Percentiles rank a stretch among this genome's conserved stretches.
These are phyloP conservation scores for Pythium brassicae DNA, from an alignment of 352 stramenopile genomes.

Conservation along the genomic window DNA sequence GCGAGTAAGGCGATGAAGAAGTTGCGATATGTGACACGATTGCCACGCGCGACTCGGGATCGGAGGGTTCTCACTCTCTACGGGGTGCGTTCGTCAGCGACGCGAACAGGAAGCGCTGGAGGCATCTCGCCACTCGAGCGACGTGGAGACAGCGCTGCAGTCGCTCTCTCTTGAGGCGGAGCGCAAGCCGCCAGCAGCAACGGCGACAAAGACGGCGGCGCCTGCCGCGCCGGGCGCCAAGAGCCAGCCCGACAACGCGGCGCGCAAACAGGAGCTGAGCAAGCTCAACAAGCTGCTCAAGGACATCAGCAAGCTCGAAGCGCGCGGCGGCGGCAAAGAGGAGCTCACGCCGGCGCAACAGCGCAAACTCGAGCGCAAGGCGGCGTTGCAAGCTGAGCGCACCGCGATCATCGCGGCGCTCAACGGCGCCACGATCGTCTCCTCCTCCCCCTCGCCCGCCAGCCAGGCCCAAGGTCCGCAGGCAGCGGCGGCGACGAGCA, in stretches of 20 bases:
- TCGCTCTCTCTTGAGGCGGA: constrained; percentile 25
- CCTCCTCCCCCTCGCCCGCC: background rate
- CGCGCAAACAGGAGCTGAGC: constrained; percentile 46
- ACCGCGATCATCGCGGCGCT: constrained; percentile 34
- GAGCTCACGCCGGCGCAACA: constrained; percentile 17
- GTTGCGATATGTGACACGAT: constrained; percentile 11
- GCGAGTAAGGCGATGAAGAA: constrained; percentile 23
- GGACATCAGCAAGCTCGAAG: constrained; percentile 30
- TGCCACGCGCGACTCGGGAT: background rate
- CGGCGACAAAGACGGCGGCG: background rate
- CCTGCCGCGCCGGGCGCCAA: background rate
- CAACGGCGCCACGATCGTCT: constrained; percentile 29
- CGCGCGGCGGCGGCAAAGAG: constrained; percentile 7
- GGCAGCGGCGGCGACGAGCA: background rate
- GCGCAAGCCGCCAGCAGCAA: background rate
- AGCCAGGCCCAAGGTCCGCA: background rate
- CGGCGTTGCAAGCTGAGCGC: constrained; percentile 6
- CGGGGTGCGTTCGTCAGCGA: constrained; percentile 5
- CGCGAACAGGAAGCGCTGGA: constrained; percentile 6
- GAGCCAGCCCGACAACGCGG: constrained; percentile 9
- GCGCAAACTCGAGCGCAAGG: constrained; percentile 15
- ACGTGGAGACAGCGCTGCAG: constrained; percentile 23
- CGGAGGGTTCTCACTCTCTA: background rate
- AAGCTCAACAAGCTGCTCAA: constrained; percentile 45
- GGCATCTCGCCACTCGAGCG: constrained; percentile 4